Evolutionary conservation across 805 yeast species (phyloP), one percentile per base, ranked within the genome.

Genomic region (Candida patagonica): DNA sequence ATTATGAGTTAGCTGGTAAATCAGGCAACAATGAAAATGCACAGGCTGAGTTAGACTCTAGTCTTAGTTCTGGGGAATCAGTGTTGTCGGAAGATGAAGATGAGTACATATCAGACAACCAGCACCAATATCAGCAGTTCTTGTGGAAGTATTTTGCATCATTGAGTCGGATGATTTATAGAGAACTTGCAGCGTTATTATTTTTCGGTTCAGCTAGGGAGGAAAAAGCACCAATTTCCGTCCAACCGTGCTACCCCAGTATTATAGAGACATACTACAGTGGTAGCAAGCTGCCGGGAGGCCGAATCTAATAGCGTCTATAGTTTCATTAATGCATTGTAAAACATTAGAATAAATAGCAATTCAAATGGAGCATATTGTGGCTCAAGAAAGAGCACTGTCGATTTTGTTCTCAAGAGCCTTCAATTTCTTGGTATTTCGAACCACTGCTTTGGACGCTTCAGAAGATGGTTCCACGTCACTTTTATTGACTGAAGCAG

Each of bases 61-160:
- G 10, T 8, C 12, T 24, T 24, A 8, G 10, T 8, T 29, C 31
- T 20, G 15, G 20, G 8, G 15, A 17, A 29, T 29, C 31, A 15
- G 10, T 29, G 17, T 10, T 15, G 19, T 29, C 31, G 13, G 31
- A 29, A 10, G 31, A 29, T 15, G 31, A 29, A 5, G 12, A 12
- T 24, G 31, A 29, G 6, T 12, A 10, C 20, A 15, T 29, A 20
- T 29, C 31, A 10, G 4, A 10, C 6, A 29, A 20, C 15, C 15
- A n/a, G 12, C 13, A 5, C 8, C 20, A 5, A 12, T n/a, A 15
- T 13, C 20, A 12, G 10, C 5, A 26, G n/a, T 20, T 33, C 8
- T 33, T 33, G 23, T n/a, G n/a, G n/a, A 27, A 22, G n/a, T 33
- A 33, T 23, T 23, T 33, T 9, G 4, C 37, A 33, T 33, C 37